Percentiles rank a stretch among this genome's conserved stretches.
These are phyloP conservation scores for Sequoia sempervirens DNA, from an alignment of 75 land plant species.

Conservation along the genomic window DNA sequence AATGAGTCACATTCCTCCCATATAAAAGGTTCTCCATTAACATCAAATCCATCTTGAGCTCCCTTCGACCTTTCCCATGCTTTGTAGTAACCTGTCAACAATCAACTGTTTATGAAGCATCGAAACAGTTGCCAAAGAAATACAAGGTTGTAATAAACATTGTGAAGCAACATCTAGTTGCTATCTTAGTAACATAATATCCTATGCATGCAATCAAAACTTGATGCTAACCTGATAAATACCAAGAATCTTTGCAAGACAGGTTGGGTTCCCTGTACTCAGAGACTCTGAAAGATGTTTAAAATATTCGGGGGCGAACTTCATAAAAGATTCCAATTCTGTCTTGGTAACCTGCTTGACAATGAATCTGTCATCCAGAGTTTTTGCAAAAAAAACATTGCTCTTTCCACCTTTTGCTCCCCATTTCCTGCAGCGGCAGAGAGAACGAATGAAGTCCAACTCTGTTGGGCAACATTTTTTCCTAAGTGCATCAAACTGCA, in stretches of 20 bases:
- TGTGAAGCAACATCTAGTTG: background rate
- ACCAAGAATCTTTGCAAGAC: slow-evolving; percentile 94
- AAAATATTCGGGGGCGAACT: slow-evolving; percentile 93
- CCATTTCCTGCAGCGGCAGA: slow-evolving; percentile 89
- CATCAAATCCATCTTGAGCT: slow-evolving; percentile 76
- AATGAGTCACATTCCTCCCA: slow-evolving; percentile 53
- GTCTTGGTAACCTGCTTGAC: slow-evolving; percentile 93
- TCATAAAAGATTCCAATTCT: slow-evolving; percentile 82
- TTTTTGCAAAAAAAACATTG: slow-evolving; percentile 94
- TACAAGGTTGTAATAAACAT: background rate
- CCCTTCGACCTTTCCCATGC: slow-evolving; percentile 75
- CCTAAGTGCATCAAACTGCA: slow-evolving; percentile 77
- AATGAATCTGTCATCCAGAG: slow-evolving; percentile 87
- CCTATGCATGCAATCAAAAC: background rate
- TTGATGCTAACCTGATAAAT: slow-evolving; percentile 62
- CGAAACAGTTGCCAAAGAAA: slow-evolving; percentile 7
- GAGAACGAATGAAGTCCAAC: slow-evolving; percentile 69
- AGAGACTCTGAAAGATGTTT: slow-evolving; percentile 80
- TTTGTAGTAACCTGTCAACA: slow-evolving; percentile 56
- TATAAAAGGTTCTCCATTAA: slow-evolving; percentile 97
- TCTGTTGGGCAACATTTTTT: slow-evolving; percentile 72
- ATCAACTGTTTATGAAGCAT: background rate
- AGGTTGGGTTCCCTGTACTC: slow-evolving; percentile 74
- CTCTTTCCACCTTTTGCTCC: slow-evolving; percentile 98
- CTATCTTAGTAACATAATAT: background rate